A percentile compares a stretch with the other conserved stretches of the same genome.
Evolutionary conservation across 2,329 filamentous ascomycete genomes (phyloP).

Genomic region (Neofusicoccum umdonicola): DNA sequence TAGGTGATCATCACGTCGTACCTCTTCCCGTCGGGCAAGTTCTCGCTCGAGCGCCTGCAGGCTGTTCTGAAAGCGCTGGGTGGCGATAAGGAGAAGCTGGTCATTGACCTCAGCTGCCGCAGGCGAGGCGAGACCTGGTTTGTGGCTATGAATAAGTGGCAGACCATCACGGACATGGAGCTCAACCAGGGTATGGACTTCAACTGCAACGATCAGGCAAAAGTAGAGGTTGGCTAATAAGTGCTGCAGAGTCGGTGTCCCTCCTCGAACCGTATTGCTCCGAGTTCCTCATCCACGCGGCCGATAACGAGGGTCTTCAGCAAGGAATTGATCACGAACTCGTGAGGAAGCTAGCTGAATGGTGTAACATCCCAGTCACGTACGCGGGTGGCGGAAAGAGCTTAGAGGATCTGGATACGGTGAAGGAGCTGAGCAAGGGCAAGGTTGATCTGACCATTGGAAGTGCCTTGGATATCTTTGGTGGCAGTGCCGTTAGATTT

Average conservation of each 20-base stretch:
- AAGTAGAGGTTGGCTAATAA: not conserved
- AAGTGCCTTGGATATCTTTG: slow-evolving; percentile 94
- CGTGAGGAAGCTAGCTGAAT: slow-evolving; percentile 71
- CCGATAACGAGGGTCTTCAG: slow-evolving; percentile 93
- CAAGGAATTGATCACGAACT: slow-evolving; percentile 85
- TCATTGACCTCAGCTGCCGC: slow-evolving; percentile 93
- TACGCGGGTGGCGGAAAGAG: slow-evolving; percentile 92
- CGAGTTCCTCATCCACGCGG: slow-evolving; percentile 95
- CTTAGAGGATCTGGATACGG: slow-evolving; percentile 76
- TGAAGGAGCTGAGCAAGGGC: slow-evolving; percentile 73
- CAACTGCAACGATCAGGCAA: not conserved
- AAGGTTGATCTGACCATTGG: slow-evolving; percentile 93
- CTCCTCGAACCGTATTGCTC: slow-evolving; percentile 86
- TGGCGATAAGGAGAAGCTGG: slow-evolving; percentile 74
- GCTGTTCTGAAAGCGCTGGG: slow-evolving; percentile 70
- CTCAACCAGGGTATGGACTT: slow-evolving; percentile 70
- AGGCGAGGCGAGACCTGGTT: slow-evolving; percentile 76
- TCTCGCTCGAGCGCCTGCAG: slow-evolving; percentile 74
- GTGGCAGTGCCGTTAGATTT: slow-evolving; percentile 80
- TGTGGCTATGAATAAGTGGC: slow-evolving; percentile 99
- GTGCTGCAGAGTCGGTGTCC: slow-evolving; percentile 67
- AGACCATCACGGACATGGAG: slow-evolving; percentile 95
- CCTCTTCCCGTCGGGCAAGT: slow-evolving; percentile 80
- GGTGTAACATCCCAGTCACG: slow-evolving; percentile 90
- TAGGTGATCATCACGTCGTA: slow-evolving; percentile 97